A percentile compares a stretch with the other conserved stretches of the same genome.
phyloP scores from a whole-genome alignment of 257 asterid species.

The Henckelia pumila region DNA sequence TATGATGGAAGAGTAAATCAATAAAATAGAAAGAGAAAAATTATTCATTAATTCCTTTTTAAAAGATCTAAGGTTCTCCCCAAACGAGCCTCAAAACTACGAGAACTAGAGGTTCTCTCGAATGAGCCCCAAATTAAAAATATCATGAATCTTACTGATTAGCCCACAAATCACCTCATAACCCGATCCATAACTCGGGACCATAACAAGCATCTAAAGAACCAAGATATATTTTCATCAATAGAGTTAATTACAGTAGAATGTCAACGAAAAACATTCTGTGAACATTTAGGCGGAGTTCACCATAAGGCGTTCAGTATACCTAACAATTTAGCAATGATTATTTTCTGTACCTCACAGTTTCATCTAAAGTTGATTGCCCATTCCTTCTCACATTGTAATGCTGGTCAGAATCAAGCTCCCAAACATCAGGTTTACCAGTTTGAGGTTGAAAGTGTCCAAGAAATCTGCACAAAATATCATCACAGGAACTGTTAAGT shows the following conservation, averaged over 20 bases:
- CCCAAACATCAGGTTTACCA: slow-evolving; percentile 87
- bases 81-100: neutral
- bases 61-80: neutral
- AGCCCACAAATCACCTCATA: neutral
- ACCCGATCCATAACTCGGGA: neutral
- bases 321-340: slow-evolving; percentile 21
- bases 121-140: neutral
- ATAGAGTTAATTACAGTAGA: neutral
- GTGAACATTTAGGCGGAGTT: slow-evolving; percentile 9
- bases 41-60: neutral
- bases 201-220: slow-evolving; percentile 8
- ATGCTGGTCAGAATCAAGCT: slow-evolving; percentile 69
- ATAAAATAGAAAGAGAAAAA: too few species aligned
- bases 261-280: neutral
- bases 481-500: slow-evolving; percentile 21
- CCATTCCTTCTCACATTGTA: slow-evolving; percentile 56
- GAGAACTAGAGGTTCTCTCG: neutral
- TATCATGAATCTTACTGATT: neutral
- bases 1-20: neutral
- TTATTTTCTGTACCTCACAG: slow-evolving; percentile 48
- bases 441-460: slow-evolving; percentile 86
- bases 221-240: slow-evolving; percentile 13
- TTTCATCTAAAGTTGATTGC: slow-evolving; percentile 41
- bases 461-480: slow-evolving; percentile 65
- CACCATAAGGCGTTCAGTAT: slow-evolving; percentile 6